Evolutionary conservation across 148 eudicot genomes (phyloP).

Genomic region (Chenopodium album): DNA sequence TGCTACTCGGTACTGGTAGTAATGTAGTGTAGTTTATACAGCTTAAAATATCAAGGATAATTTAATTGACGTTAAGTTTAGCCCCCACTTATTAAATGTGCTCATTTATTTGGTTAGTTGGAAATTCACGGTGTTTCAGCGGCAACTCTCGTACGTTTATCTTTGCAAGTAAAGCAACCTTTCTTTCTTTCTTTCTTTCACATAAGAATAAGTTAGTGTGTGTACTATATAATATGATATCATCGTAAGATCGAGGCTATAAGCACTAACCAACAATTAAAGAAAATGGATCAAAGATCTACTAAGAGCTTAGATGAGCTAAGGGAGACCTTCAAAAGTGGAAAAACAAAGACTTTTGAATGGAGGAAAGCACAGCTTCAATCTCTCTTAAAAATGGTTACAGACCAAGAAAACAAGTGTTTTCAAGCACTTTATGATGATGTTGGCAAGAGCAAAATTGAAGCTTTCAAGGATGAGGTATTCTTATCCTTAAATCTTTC

Average conservation of each 20-base stretch:
- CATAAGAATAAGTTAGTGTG: background rate
- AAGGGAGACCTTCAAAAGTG: constrained; percentile 50
- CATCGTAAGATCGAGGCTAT: too few relatives aligned
- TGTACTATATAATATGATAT: too few relatives aligned
- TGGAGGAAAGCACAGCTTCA: constrained; percentile 79
- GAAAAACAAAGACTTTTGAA: constrained; percentile 48
- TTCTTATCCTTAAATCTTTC: too few relatives aligned
- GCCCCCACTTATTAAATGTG: background rate
- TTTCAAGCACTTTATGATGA: constrained; percentile 60
- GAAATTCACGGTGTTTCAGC: background rate
- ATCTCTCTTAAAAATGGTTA: constrained; percentile 44
- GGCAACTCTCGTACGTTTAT: background rate
- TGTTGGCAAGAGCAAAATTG: constrained; percentile 66
- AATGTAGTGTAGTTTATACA: too few relatives aligned
- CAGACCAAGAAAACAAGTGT: constrained; percentile 47
- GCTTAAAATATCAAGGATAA: too few relatives aligned
- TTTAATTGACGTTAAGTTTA: background rate
- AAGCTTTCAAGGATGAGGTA: constrained; percentile 86
- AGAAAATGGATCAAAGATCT: background rate
- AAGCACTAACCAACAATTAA: too few relatives aligned
- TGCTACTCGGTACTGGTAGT: too few relatives aligned
- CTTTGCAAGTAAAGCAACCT: background rate
- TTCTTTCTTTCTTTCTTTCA: too few relatives aligned
- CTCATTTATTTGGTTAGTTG: background rate
- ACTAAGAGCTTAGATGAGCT: constrained; percentile 30